Evolutionary conservation across 2,329 filamentous ascomycete genomes (phyloP), one percentile per base, ranked within the genome.

Genomic region (Pseudogymnoascus sp.): DNA sequence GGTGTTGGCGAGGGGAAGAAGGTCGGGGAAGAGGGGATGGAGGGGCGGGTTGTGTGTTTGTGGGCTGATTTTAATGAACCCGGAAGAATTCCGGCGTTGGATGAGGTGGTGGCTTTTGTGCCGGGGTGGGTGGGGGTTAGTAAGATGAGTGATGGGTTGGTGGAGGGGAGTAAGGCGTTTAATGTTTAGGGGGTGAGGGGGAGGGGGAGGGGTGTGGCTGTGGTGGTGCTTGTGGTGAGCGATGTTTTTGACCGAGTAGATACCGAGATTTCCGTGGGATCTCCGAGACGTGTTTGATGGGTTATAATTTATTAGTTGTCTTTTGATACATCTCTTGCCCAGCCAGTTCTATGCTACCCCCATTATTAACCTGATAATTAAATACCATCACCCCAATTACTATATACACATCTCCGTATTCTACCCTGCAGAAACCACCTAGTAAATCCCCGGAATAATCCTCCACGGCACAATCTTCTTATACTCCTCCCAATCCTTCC

Each of bases 401-500:
- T 43, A 43, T 43, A 43, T 24, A 43, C 40, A 43, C 19, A 43
- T 22, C 11, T 11, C 19, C 38, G 4, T 37, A 37, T 37, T n/a
- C 5, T 37, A 41, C 7, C 38, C 16, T 7, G 19, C 28, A 7
- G 5, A 6, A 1, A 6, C 14, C 35, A 24, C 19, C 59, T 71
- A 97, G 77, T 97, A 97, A 16, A 97, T 79, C 37, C 89, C 89
- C 5, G 93, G 93, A 41, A 97, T 77, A 69, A 98, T 96, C 72
- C 88, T 84, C 75, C 84, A 96, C 65, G 82, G 86, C 50, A 97
- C 93, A 72, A 87, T 83, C 76, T 87, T 86, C 76, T 89, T 92
- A 77, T 97, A 98, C 77, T 86, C 84, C 66, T 92, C 85, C 93
- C 93, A 98, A 73, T 97, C 92, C 69, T 87, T 87, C 26, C 93